Evolutionary conservation across 2,329 filamentous ascomycete genomes (phyloP).

Genomic region (Alternaria atra): DNA sequence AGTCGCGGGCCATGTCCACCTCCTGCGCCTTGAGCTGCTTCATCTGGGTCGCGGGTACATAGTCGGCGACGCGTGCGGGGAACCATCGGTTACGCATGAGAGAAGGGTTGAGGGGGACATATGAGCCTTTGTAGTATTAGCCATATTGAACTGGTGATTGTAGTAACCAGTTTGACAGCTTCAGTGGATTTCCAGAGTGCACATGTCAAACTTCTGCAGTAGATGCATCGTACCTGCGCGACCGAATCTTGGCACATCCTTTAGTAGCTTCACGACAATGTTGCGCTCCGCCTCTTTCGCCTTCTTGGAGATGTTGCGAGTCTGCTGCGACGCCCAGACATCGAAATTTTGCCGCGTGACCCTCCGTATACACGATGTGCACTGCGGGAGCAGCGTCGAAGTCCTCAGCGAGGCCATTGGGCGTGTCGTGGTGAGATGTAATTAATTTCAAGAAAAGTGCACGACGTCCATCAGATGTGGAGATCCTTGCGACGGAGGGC

Average conservation of each 20-base stretch:
- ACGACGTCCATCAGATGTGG: constrained; percentile 33
- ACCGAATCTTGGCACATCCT: constrained; percentile 64
- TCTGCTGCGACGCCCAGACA: constrained; percentile 46
- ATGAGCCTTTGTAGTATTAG: constrained; percentile 55
- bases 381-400: constrained; percentile 49
- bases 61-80: constrained; percentile 61
- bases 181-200: not conserved
- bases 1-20: constrained; percentile 57
- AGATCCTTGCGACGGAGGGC: constrained; percentile 36
- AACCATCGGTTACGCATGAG: constrained; percentile 66
- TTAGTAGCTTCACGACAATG: constrained; percentile 61
- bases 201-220: not conserved
- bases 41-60: constrained; percentile 58
- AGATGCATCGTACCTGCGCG: constrained; percentile 41
- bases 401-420: constrained; percentile 47
- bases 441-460: constrained; percentile 22
- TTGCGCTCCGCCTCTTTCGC: constrained; percentile 52
- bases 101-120: constrained; percentile 62
- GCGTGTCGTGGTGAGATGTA: constrained; percentile 22
- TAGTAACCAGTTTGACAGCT: constrained; percentile 1
- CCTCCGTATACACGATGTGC: constrained; percentile 50
- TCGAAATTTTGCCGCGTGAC: constrained; percentile 43
- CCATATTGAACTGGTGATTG: constrained; percentile 6
- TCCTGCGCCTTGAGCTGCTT: constrained; percentile 57
- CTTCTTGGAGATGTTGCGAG: constrained; percentile 57